These are phyloP conservation scores for Sporothrix globosa DNA, from an alignment of 2,329 filamentous ascomycete genomes.

Conservation along the genomic window DNA sequence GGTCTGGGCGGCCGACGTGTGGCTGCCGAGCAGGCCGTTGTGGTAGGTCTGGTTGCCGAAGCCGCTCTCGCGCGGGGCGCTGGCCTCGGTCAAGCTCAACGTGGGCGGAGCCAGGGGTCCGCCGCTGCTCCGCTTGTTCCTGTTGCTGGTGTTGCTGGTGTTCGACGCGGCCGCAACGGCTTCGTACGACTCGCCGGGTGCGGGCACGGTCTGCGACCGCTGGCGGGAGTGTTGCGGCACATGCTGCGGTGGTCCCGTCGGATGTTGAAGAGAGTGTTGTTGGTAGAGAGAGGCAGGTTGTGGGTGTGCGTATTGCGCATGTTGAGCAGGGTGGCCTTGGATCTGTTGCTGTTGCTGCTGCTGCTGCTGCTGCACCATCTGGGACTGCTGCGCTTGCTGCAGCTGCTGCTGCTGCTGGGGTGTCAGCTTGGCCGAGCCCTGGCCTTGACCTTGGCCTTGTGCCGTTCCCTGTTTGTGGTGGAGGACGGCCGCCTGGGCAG, in stretches of 20 bases:
- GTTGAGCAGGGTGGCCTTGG: constrained; percentile 46
- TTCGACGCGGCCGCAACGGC: constrained; percentile 35
- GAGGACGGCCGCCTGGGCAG: constrained; percentile 76
- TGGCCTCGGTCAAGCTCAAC: constrained; percentile 67
- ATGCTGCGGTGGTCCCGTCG: constrained; percentile 50
- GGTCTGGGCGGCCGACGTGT: constrained; percentile 67
- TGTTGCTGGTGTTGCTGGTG: constrained; percentile 39
- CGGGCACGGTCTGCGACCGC: constrained; percentile 73
- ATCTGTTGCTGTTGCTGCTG: constrained; percentile 52
- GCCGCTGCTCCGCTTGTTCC: constrained; percentile 48
- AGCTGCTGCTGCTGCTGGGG: constrained; percentile 49
- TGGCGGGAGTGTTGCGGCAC: constrained; percentile 58
- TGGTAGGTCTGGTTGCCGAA: constrained; percentile 59
- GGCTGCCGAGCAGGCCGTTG: constrained; percentile 63
- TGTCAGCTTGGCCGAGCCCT: constrained; percentile 30
- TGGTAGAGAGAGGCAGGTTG: constrained; percentile 41
- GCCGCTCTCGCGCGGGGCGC: constrained; percentile 60
- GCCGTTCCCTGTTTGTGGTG: constrained; percentile 54
- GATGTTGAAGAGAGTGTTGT: constrained; percentile 52
- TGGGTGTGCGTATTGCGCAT: constrained; percentile 33
- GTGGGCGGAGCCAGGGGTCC: constrained; percentile 64
- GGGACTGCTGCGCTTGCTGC: constrained; percentile 53
- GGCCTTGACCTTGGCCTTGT: not conserved
- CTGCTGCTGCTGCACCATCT: constrained; percentile 48
- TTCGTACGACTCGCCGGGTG: constrained; percentile 54